Percentiles rank a stretch among this genome's conserved stretches.
phyloP scores from a whole-genome alignment of 2,329 filamentous ascomycete species.

The Ophiostoma populinum region DNA sequence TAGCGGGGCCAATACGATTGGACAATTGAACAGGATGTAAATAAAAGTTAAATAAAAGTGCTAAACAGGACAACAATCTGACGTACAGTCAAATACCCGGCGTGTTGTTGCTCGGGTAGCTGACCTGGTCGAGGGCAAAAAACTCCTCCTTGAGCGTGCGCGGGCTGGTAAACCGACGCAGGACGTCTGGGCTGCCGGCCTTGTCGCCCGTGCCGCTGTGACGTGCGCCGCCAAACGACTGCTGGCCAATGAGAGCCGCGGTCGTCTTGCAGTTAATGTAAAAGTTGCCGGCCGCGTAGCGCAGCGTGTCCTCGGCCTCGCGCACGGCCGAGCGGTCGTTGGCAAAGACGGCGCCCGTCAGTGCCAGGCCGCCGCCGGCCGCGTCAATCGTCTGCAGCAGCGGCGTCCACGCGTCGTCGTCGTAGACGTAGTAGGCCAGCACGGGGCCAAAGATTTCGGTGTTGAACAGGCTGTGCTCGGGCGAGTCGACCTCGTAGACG shows the following conservation, averaged over 20 bases:
- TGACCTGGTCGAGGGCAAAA: slow-evolving; percentile 39
- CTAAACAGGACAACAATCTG: too few species aligned
- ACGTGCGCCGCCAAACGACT: slow-evolving; percentile 35
- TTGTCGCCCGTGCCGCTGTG: slow-evolving; percentile 39
- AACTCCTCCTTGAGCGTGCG: slow-evolving; percentile 54
- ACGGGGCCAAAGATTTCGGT: slow-evolving; percentile 32
- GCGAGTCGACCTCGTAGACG: slow-evolving; percentile 24
- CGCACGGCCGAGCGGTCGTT: slow-evolving; percentile 28
- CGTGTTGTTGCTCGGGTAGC: slow-evolving; percentile 48
- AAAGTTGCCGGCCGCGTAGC: slow-evolving; percentile 38
- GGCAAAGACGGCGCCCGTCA: slow-evolving; percentile 33
- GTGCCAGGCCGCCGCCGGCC: slow-evolving; percentile 47
- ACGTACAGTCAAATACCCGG: not conserved
- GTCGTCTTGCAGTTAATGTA: slow-evolving; percentile 43
- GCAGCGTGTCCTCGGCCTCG: slow-evolving; percentile 32
- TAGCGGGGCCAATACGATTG: too few species aligned
- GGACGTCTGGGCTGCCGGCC: slow-evolving; percentile 31
- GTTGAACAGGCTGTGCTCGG: slow-evolving; percentile 26
- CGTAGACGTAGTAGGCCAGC: slow-evolving; percentile 27
- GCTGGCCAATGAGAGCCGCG: slow-evolving; percentile 36
- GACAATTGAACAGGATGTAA: too few species aligned
- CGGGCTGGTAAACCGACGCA: slow-evolving; percentile 32
- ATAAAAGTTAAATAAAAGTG: too few species aligned
- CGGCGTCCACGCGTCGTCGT: slow-evolving; percentile 40
- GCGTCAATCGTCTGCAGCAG: slow-evolving; percentile 57